Conservation (phyloP, 2,329 filamentous ascomycete species). For the Byssothecium circinans region DNA sequence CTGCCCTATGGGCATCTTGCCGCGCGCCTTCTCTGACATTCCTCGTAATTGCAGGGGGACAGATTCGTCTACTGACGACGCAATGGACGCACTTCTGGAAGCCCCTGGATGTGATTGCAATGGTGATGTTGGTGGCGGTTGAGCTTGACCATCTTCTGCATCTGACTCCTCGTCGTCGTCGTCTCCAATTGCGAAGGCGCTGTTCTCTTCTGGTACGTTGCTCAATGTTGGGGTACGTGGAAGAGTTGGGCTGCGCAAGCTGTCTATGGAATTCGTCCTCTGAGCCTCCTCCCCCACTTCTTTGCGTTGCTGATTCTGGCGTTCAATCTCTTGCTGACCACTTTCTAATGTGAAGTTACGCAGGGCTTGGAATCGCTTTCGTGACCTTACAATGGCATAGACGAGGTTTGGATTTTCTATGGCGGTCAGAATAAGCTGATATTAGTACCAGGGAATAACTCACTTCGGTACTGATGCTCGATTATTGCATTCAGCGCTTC, state of each 20-base stretch:
- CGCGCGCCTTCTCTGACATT: conserved; percentile 96
- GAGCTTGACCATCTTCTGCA: conserved; percentile 55
- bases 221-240: conserved; percentile 61
- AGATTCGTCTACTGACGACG: conserved; percentile 71
- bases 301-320: conserved; percentile 71
- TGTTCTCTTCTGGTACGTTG: conserved; percentile 75
- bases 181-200: conserved; percentile 84
- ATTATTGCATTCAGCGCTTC: conserved; percentile 88
- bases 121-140: conserved; percentile 39
- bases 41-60: conserved; percentile 81
- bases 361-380: conserved; percentile 80
- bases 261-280: conserved; percentile 67
- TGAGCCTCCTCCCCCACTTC: conserved; percentile 49
- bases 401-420: conserved; percentile 80
- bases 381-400: conserved; percentile 75
- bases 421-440: conserved; percentile 13
- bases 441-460: conserved; percentile 32
- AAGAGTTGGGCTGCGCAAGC: conserved; percentile 63
- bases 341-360: conserved; percentile 89
- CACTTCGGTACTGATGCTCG: conserved; percentile 82
- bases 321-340: conserved; percentile 87
- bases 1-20: conserved; percentile 87
- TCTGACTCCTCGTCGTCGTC: conserved; percentile 62
- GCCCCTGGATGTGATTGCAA: conserved; percentile 38
- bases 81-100: conserved; percentile 68